Evolutionary conservation across 2,329 filamentous ascomycete species (phyloP).

Genomic region (Colletotrichum tamarilloi): DNA sequence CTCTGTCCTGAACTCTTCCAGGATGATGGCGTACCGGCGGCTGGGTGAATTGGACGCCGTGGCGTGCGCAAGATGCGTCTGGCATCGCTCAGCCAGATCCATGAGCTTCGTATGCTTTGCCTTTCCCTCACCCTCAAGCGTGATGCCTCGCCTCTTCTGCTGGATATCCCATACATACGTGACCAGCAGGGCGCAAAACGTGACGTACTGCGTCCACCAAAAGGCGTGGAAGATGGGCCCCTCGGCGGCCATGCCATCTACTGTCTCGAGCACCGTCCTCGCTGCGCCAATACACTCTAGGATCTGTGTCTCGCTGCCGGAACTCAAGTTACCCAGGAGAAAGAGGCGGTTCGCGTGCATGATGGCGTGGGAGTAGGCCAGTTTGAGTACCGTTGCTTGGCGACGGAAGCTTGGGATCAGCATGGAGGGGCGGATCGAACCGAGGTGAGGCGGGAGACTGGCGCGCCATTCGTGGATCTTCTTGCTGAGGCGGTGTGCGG

Average conservation of each 20-base stretch:
- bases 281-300: conserved; percentile 60
- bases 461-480: conserved; percentile 53
- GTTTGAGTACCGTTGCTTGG: conserved; percentile 63
- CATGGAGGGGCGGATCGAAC: conserved; percentile 55
- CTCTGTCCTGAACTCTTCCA: conserved; percentile 37
- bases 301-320: conserved; percentile 42
- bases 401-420: conserved; percentile 57
- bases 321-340: conserved; percentile 49
- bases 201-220: conserved; percentile 65
- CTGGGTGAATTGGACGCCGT: conserved; percentile 39
- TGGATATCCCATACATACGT: conserved; percentile 61
- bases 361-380: conserved; percentile 65
- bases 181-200: conserved; percentile 64
- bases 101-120: conserved; percentile 43
- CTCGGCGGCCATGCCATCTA: conserved; percentile 52
- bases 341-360: conserved; percentile 68
- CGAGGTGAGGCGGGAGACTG: conserved; percentile 54
- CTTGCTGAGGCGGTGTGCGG: conserved; percentile 50
- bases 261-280: conserved; percentile 54
- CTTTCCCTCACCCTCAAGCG: background rate
- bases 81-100: conserved; percentile 51
- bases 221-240: conserved; percentile 51
- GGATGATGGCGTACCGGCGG: conserved; percentile 37
- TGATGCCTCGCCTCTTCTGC: conserved; percentile 37
- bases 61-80: conserved; percentile 49